Evolutionary conservation across 768 basidiomycete genomes (phyloP), one percentile per base, ranked within the genome.

Genomic region (Galerina marginata): DNA sequence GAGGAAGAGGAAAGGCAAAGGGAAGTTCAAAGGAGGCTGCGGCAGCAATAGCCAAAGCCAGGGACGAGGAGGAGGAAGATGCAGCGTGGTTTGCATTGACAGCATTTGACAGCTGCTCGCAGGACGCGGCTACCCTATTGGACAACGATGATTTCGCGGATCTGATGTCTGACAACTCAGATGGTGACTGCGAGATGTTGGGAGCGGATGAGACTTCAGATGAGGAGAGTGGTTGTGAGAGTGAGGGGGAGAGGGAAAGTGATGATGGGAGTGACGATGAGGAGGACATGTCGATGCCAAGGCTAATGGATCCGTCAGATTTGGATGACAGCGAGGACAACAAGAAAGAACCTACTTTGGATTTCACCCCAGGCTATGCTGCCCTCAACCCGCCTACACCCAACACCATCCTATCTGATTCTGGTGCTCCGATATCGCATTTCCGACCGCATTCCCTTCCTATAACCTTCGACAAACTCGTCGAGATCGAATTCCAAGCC

Each of bases 41-140:
- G 75, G 75, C 42, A 76, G 75, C 54, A 54, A 57, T 59, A 23
- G 65, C 55, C 56, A 45, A 58, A 48, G 45, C 48, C 14, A 64
- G 62, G 45, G 26, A 47, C 10, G 45, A 47, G 55, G 62, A 59
- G 11, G 45, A 47, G 55, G 66, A 65, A 16, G 56, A 57, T n/a
- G 46, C 44, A 14, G 47, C 20, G 16, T 57, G 56, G 56, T 48
- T 57, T 44, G 56, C 47, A 16, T 48, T 57, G 56, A 12, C 39
- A 7, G 46, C 45, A 23, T 20, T 26, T 26, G 45, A 47, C 45
- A 47, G 45, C 45, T 20, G 26, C 26, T 26, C 26, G 16, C 45
- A 47, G 45, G 26, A 47, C 15, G 46, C 14, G 20, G 20, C 37
- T 58, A 29, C 29, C 48, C 57, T 40, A 20, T 48, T n/a, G 39